A percentile compares a stretch with the other conserved stretches of the same genome.
Conservation (phyloP, 2,329 filamentous ascomycete genomes). For the Aureobasidium sp. region DNA sequence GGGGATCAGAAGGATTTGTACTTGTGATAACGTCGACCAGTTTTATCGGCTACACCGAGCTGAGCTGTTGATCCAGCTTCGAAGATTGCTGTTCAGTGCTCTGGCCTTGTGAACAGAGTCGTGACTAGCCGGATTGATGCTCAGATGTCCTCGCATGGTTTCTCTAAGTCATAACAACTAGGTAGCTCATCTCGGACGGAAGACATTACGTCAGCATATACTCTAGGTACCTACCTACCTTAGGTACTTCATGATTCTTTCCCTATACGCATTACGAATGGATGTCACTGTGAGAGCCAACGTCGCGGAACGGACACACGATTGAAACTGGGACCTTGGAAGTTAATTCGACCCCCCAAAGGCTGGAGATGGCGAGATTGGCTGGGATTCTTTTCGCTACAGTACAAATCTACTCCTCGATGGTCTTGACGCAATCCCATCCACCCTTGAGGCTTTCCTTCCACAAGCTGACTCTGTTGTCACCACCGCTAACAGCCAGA, state of each 20-base stretch:
- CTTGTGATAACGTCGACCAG: neutral
- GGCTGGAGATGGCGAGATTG: neutral
- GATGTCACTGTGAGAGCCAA: neutral
- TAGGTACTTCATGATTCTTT: neutral
- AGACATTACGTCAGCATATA: neutral
- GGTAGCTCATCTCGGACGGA: neutral
- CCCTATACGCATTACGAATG: neutral
- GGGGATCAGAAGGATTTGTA: neutral
- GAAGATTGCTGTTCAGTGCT: neutral
- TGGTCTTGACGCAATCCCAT: constrained; percentile 95
- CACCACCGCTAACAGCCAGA: constrained; percentile 82
- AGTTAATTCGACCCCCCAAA: neutral
- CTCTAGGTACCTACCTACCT: too few relatives aligned
- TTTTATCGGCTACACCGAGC: neutral
- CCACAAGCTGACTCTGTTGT: constrained; percentile 97
- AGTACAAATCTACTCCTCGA: constrained; percentile 49
- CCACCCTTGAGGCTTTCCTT: constrained; percentile 96
- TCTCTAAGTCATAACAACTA: neutral
- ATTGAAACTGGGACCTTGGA: neutral
- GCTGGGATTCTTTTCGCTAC: neutral
- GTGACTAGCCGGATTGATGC: neutral
- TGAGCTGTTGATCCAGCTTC: neutral
- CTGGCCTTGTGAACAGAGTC: neutral
- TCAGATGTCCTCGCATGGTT: neutral
- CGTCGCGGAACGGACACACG: neutral